Conservation (phyloP, 352 stramenopile species). For the Phytophthora fragariaefolia region DNA sequence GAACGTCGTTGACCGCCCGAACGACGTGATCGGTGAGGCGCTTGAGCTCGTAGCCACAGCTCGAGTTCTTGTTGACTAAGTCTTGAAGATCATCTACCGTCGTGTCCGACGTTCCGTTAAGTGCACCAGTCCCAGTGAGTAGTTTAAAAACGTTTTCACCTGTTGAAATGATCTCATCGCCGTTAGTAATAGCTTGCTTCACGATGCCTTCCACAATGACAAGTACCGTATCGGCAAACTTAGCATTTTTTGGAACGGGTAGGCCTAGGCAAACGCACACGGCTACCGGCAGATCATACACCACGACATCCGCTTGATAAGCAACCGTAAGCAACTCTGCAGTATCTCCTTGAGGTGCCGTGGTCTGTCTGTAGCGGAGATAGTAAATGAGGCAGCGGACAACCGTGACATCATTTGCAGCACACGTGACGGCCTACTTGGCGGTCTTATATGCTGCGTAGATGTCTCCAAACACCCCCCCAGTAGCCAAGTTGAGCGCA, state of each 20-base stretch:
- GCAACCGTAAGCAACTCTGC: conserved; percentile 24
- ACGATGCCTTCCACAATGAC: conserved; percentile 32
- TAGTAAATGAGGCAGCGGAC: conserved; percentile 36
- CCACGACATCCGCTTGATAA: conserved; percentile 47
- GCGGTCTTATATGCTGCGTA: conserved; percentile 19
- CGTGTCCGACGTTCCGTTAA: conserved; percentile 16
- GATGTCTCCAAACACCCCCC: conserved; percentile 40
- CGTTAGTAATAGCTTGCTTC: conserved; percentile 26
- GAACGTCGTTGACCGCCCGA: conserved; percentile 21
- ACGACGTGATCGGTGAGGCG: conserved; percentile 31
- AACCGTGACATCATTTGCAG: conserved; percentile 21
- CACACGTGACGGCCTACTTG: conserved; percentile 17
- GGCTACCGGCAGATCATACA: conserved; percentile 54
- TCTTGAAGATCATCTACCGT: conserved; percentile 29
- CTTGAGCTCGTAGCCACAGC: conserved; percentile 33
- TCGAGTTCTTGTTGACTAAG: conserved; percentile 32
- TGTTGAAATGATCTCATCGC: conserved; percentile 28
- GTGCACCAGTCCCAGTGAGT: conserved; percentile 14
- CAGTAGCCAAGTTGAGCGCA: conserved; percentile 36
- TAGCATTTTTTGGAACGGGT: conserved; percentile 22
- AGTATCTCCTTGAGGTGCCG: conserved; percentile 19
- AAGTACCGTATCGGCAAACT: conserved; percentile 13
- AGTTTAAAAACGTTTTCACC: conserved; percentile 27
- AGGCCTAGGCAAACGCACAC: conserved; percentile 58
- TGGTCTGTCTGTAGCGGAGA: conserved; percentile 28